Evolutionary conservation across 2,329 filamentous ascomycete genomes (phyloP), one percentile per base, ranked within the genome.

Genomic region (Epichloe sp.): DNA sequence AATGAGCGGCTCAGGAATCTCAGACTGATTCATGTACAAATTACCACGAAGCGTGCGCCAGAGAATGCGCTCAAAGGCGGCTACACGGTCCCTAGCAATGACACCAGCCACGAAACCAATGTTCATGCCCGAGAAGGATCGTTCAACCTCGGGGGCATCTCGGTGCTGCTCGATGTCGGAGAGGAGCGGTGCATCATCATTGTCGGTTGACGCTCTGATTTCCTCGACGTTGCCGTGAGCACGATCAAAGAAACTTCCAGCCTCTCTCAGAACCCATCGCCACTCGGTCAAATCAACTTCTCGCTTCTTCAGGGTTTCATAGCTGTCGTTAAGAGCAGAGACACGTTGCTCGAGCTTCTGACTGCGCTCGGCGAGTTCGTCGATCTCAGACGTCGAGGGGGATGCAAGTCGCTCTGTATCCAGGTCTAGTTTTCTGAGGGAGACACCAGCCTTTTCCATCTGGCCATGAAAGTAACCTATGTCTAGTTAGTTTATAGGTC

Each of bases 11-110:
- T 98, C 91, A 7, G 89, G 84, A 55, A 98, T 98, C 75, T 98
- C 93, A 41, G 91, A 91, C 74, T 98, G 94, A 71, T 98, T 98
- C 93, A 98, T 98, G 77, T 97, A 98, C 56, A 98, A 74, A 69
- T 98, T 98, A 62, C 93, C 93, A 67, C 93, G 88, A 42, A 98
- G 80, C 0, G 94, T 96, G 62, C 93, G 83, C 93, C 93, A 98
- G 48, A 98, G 77, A 59, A 98, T 98, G 53, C 93, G 85, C 73
- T 98, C 94, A 65, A 98, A 98, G 26, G 91, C 87, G 14, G 85
- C 90, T 54, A 98, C 91, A 48, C 91, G 83, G 64, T 97, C 91
- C 50, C 93, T 82, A 38, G 87, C 81, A 60, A 98, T 97, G 60
- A 97, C 93, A 69, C 93, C 93, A 50, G 93, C 87, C 49, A 98